Base-by-base conservation (phyloP, 1,284 basidiomycete species). In the Cystobasidium slooffiae region DNA sequence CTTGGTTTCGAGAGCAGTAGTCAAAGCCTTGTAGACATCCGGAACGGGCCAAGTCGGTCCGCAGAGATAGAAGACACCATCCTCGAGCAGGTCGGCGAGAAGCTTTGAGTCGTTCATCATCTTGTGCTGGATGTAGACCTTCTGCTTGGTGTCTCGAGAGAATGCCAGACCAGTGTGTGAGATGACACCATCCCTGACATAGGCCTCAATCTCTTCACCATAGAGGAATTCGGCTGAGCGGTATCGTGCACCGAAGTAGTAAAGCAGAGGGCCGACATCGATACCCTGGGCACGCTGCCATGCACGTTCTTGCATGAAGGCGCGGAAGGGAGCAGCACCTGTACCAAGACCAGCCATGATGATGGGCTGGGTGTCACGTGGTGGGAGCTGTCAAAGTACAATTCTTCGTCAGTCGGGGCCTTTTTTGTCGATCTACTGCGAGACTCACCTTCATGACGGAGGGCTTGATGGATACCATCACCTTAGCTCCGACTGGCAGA, bases 301-400 rank as follows among this genome's bases (percentile, higher is more conserved):
- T 6, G 93, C 94, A 76, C 96, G 90, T 82, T 97, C 89, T 83
- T 98, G 96, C 76, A 97, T 88, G 87, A 98, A 99, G 12, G 96
- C 95, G 69, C 95, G 92, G 91, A 99, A 99, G 52, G 96, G 96
- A 14, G 96, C 96, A 6, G 94, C 96, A 76, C 95, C 96, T 0
- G 97, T 99, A 72, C 96, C 97, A 55, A 99, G 89, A 81, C 96
- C 96, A 63, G 96, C 94, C 92, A 99, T 95, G 84, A 99, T 97
- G 83, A 99, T 87, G 61, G 96, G 96, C 82, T 97, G 94, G 75
- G 86, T 87, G 81, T 90, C 86, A 81, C 89, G 86, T 4, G 91
- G 90, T 73, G 97, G 96, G 10, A 97, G 86, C 91, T 81, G 72
- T 3, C 39, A 22, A 68, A 9, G 12, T 59, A 20, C 18, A 37